Conservation (phyloP, 2,329 filamentous ascomycete genomes). For the Colletotrichum sojae region DNA sequence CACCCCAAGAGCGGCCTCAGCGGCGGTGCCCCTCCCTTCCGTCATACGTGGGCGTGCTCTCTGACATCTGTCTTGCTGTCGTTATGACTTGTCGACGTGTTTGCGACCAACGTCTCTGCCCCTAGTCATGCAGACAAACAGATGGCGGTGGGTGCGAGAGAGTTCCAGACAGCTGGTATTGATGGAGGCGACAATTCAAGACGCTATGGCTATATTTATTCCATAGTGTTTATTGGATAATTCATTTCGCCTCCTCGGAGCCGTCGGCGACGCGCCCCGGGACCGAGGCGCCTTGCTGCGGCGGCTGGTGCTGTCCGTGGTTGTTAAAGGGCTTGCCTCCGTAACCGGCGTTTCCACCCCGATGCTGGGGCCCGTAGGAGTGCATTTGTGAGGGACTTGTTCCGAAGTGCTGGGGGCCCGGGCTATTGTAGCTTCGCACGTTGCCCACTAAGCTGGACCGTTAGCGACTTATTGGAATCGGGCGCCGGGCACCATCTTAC, state of each 20-base stretch:
- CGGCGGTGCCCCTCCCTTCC: neutral
- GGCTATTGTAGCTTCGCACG: slow-evolving; percentile 72
- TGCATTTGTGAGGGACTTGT: slow-evolving; percentile 77
- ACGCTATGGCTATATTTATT: slow-evolving; percentile 26
- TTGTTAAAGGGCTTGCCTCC: slow-evolving; percentile 64
- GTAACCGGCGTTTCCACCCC: slow-evolving; percentile 70
- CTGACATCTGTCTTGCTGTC: neutral
- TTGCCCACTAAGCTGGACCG: slow-evolving; percentile 68
- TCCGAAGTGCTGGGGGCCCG: slow-evolving; percentile 73
- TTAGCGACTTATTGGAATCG: slow-evolving; percentile 51
- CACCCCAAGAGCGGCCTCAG: slow-evolving; percentile 1
- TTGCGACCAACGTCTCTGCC: neutral
- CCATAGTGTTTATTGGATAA: slow-evolving; percentile 17
- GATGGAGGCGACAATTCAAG: slow-evolving; percentile 2
- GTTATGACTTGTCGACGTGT: slow-evolving; percentile 7
- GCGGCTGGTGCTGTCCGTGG: slow-evolving; percentile 51
- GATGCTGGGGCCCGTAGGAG: slow-evolving; percentile 73
- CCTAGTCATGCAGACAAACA: slow-evolving; percentile 3
- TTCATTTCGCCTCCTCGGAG: slow-evolving; percentile 62
- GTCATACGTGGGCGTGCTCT: slow-evolving; percentile 1
- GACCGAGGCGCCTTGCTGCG: slow-evolving; percentile 57
- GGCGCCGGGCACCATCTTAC: slow-evolving; percentile 64
- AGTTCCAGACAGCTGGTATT: slow-evolving; percentile 5
- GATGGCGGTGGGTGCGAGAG: slow-evolving; percentile 11
- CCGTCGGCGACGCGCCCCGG: slow-evolving; percentile 54